A percentile compares a stretch with the other conserved stretches of the same genome.
Conservation (phyloP, 495 filamentous ascomycete species). For the Evansstolkia leycettana region DNA sequence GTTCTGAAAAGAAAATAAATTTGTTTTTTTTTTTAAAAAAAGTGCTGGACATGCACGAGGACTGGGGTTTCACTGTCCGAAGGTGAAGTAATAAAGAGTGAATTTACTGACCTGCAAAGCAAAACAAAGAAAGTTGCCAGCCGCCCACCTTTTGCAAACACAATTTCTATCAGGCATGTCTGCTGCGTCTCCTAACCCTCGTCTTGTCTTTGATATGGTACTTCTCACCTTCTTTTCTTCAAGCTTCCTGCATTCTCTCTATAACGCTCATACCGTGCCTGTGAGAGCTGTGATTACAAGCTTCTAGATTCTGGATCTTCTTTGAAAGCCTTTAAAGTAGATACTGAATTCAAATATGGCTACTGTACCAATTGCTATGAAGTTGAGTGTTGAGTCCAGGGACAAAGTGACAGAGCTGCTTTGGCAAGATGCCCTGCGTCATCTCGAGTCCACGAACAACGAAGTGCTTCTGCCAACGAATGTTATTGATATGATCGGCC, state of each 20-base stretch:
- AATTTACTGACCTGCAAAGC: conserved; percentile 5
- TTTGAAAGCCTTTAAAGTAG: background rate
- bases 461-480: conserved; percentile 16
- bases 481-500: conserved; percentile 13
- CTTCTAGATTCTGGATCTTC: no score
- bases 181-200: conserved; percentile 4
- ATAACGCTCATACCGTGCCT: no score
- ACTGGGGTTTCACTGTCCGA: no score
- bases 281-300: no score
- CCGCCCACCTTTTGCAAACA: conserved; percentile 7
- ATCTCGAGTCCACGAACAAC: conserved; percentile 15
- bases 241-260: conserved; percentile 2
- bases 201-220: conserved; percentile 4
- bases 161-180: conserved; percentile 8
- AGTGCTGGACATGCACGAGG: no score
- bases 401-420: conserved; percentile 14
- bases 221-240: conserved; percentile 4
- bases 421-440: conserved; percentile 16
- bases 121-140: conserved; percentile 15
- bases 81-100: background rate
- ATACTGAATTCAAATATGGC: conserved; percentile 5
- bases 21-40: background rate
- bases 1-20: background rate
- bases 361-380: conserved; percentile 9
- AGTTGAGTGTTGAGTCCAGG: conserved; percentile 3